Percentiles rank a stretch among this genome's conserved stretches.
phyloP scores from a whole-genome alignment of 2,329 filamentous ascomycete species.

The Didymella arachidicola region DNA sequence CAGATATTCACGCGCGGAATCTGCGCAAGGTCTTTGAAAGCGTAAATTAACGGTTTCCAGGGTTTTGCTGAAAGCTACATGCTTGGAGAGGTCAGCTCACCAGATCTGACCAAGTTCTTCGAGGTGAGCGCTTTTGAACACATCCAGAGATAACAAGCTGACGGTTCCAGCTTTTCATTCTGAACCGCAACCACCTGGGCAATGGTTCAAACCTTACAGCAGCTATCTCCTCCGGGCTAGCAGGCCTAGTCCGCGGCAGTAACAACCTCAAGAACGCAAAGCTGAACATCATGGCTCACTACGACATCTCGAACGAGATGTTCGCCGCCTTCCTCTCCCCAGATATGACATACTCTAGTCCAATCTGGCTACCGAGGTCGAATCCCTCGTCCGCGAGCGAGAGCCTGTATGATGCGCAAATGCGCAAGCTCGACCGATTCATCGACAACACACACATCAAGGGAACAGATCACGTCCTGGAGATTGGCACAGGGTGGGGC shows the following conservation, averaged over 20 bases:
- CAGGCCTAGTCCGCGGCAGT: conserved; percentile 59
- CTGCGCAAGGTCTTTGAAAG: not conserved
- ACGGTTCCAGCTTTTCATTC: conserved; percentile 68
- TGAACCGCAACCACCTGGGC: conserved; percentile 69
- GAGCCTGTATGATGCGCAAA: conserved; percentile 70
- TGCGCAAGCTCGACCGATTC: conserved; percentile 71
- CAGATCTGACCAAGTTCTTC: conserved; percentile 73
- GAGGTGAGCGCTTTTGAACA: conserved; percentile 53
- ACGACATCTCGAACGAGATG: conserved; percentile 79
- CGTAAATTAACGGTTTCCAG: conserved; percentile 32
- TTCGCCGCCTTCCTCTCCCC: conserved; percentile 75
- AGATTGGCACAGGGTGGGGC: conserved; percentile 80
- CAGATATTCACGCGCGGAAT: not conserved
- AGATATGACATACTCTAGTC: conserved; percentile 81
- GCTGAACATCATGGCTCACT: conserved; percentile 75
- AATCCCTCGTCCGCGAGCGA: conserved; percentile 59
- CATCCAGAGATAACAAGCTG: conserved; percentile 19
- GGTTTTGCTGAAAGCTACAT: conserved; percentile 78
- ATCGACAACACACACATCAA: conserved; percentile 71
- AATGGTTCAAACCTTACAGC: conserved; percentile 71
- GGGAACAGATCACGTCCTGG: conserved; percentile 71
- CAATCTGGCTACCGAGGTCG: conserved; percentile 66
- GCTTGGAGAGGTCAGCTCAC: conserved; percentile 73
- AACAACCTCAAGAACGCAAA: conserved; percentile 60
- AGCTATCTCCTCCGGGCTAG: conserved; percentile 64